Percentiles rank a stretch among this genome's conserved stretches.
These are phyloP conservation scores for Acacia pycnantha DNA, from an alignment of 331 rosid species.

Conservation along the genomic window DNA sequence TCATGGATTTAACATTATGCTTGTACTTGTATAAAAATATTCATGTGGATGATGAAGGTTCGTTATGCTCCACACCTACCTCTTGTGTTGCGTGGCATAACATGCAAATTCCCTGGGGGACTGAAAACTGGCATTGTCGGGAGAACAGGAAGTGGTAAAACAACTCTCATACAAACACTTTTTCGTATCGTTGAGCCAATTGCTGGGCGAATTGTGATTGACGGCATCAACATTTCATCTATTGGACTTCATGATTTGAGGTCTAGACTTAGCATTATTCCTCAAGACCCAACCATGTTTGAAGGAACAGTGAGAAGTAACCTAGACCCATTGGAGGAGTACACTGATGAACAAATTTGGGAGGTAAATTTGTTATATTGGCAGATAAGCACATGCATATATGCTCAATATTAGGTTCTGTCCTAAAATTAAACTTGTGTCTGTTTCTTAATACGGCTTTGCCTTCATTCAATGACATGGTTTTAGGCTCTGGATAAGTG, in stretches of 20 bases:
- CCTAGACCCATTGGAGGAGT: conserved; percentile 74
- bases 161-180: conserved; percentile 64
- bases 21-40: background rate
- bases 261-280: conserved; percentile 69
- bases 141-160: conserved; percentile 83
- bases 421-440: background rate
- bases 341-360: conserved; percentile 72
- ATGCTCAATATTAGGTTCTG: background rate
- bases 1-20: background rate
- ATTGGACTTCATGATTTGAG: conserved; percentile 74
- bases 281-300: conserved; percentile 91
- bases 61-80: conserved; percentile 78
- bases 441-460: background rate
- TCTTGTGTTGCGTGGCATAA: conserved; percentile 64
- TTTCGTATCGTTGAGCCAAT: conserved; percentile 54
- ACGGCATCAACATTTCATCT: conserved; percentile 48
- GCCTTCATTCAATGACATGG: background rate
- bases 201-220: conserved; percentile 55
- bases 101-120: conserved; percentile 66
- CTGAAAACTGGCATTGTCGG: conserved; percentile 73
- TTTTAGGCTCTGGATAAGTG: conserved; percentile 65
- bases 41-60: conserved; percentile 38
- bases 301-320: conserved; percentile 76
- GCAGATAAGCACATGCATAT: background rate
- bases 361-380: conserved; percentile 45